These are phyloP conservation scores for Fusarium tuaranense DNA, from an alignment of 2,329 filamentous ascomycete genomes.

Conservation along the genomic window DNA sequence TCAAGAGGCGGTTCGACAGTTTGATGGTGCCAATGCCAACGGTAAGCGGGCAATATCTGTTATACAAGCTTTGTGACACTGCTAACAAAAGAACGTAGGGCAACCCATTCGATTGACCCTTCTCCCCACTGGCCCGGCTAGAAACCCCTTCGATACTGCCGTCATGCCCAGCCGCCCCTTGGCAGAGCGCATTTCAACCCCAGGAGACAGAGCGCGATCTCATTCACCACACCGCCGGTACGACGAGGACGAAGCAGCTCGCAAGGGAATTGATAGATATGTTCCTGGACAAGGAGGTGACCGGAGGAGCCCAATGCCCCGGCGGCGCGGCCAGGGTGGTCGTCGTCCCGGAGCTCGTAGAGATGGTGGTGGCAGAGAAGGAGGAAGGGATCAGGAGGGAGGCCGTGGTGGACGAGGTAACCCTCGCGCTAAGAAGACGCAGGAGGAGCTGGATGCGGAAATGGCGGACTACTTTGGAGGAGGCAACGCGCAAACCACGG, in stretches of 20 bases:
- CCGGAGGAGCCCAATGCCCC: constrained; percentile 70
- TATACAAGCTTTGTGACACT: background rate
- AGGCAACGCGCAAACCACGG: constrained; percentile 51
- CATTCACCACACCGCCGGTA: constrained; percentile 61
- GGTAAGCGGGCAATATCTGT: constrained; percentile 55
- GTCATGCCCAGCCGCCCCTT: constrained; percentile 68
- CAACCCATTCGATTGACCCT: constrained; percentile 84
- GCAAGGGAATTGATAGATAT: constrained; percentile 82
- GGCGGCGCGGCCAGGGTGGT: constrained; percentile 58
- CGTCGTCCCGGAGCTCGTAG: constrained; percentile 61
- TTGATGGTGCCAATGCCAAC: constrained; percentile 90
- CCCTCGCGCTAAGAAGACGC: constrained; percentile 82
- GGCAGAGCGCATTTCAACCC: constrained; percentile 70
- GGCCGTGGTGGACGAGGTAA: constrained; percentile 56
- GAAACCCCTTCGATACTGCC: constrained; percentile 69
- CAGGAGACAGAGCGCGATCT: constrained; percentile 72
- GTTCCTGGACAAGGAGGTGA: constrained; percentile 71
- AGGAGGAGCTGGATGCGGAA: constrained; percentile 93
- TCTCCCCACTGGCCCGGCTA: constrained; percentile 63
- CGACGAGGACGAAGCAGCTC: constrained; percentile 68
- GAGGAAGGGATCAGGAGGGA: constrained; percentile 49
- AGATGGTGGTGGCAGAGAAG: constrained; percentile 41
- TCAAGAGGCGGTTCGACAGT: constrained; percentile 79
- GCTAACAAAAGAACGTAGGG: constrained; percentile 56
- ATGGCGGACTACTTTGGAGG: constrained; percentile 92